A percentile compares a stretch with the other conserved stretches of the same genome.
Evolutionary conservation across 176 grass and related monocot species (phyloP).

Genomic region (Thalia dealbata): DNA sequence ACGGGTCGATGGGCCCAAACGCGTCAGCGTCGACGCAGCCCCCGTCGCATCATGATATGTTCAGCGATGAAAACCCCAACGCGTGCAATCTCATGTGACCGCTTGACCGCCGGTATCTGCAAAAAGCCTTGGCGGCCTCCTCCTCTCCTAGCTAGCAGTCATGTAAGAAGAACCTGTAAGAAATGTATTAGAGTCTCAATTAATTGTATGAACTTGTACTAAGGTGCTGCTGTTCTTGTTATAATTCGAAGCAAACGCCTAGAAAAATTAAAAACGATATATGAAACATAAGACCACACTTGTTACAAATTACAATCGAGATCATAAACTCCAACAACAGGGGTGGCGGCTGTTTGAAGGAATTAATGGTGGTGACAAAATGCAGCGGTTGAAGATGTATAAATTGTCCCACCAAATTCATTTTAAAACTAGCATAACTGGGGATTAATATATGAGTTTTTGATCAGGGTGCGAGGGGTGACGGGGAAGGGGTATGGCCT

Average conservation of each 20-base stretch:
- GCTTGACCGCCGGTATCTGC: too few species aligned
- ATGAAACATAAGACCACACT: too few species aligned
- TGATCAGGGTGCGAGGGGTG: neutral
- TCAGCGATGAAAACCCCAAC: slow-evolving; percentile 45
- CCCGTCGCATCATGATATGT: slow-evolving; percentile 15
- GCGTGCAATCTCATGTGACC: slow-evolving; percentile 35
- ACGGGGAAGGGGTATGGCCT: neutral
- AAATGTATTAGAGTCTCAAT: neutral
- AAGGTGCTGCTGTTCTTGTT: neutral
- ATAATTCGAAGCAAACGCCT: too few species aligned
- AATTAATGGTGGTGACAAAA: too few species aligned
- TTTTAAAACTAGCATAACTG: too few species aligned
- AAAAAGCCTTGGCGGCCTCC: neutral
- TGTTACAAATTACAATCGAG: too few species aligned
- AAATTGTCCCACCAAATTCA: too few species aligned
- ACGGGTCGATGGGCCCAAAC: neutral
- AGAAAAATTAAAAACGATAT: too few species aligned
- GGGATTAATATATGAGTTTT: too few species aligned
- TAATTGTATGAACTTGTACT: neutral
- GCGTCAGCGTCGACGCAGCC: slow-evolving; percentile 3
- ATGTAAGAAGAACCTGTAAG: neutral
- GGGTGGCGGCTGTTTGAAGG: too few species aligned
- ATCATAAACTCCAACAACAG: too few species aligned
- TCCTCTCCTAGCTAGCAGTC: neutral
- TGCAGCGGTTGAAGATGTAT: too few species aligned